A percentile compares a stretch with the other conserved stretches of the same genome.
phyloP scores from a whole-genome alignment of 257 asterid species.

The Voacanga thouarsii region DNA sequence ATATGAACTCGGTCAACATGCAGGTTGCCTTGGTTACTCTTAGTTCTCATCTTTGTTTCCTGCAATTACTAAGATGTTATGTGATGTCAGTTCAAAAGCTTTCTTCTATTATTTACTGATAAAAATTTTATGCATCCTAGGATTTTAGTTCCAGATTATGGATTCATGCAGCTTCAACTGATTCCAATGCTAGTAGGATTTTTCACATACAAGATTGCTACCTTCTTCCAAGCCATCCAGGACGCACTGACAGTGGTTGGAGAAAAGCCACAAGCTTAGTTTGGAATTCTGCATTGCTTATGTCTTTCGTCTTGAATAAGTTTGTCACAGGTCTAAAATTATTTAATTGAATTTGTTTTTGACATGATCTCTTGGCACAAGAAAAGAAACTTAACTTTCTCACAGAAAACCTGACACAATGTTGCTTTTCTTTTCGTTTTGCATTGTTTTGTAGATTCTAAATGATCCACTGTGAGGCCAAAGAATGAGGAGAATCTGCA shows the following conservation, averaged over 20 bases:
- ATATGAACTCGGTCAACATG: background rate
- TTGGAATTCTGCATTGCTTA: background rate
- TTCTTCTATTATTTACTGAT: constrained; percentile 2
- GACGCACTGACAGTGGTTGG: constrained; percentile 42
- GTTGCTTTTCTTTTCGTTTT: background rate
- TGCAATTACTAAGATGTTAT: background rate
- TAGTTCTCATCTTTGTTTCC: constrained; percentile 4
- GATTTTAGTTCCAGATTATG: constrained; percentile 79
- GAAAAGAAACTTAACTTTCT: background rate
- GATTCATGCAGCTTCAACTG: constrained; percentile 71
- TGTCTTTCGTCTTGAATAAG: background rate
- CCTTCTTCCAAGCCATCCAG: constrained; percentile 68
- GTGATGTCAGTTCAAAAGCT: background rate
- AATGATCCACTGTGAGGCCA: background rate
- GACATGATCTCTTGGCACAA: background rate
- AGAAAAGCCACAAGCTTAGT: constrained; percentile 35
- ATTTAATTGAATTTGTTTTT: background rate
- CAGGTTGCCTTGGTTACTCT: background rate
- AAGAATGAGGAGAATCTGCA: background rate
- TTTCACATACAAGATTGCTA: constrained; percentile 90
- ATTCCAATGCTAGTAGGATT: constrained; percentile 92
- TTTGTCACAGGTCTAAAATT: background rate
- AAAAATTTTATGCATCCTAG: constrained; percentile 30
- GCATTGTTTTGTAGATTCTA: background rate
- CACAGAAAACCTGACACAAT: rapidly evolving